A percentile compares a stretch with the other conserved stretches of the same genome.
These are phyloP conservation scores for Wickerhamiella azymoides DNA, from an alignment of 805 yeast species.

Conservation along the genomic window DNA sequence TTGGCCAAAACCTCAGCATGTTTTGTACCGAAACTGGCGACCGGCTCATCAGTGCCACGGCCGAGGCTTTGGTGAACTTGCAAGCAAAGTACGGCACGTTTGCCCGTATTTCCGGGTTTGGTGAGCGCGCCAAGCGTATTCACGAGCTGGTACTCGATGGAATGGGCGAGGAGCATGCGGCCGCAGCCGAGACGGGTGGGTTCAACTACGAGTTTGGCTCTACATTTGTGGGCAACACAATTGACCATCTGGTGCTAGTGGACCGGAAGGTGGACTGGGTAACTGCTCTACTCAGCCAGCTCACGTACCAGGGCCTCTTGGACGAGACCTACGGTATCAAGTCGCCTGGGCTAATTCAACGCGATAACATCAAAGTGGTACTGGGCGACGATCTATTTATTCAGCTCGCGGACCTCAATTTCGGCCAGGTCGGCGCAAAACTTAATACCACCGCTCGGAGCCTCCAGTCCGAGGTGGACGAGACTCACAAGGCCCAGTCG, in stretches of 20 bases:
- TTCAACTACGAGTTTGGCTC: slow-evolving; percentile 22
- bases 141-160: slow-evolving; percentile 28
- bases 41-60: slow-evolving; percentile 34
- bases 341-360: slow-evolving; percentile 23
- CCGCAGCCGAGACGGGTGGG: slow-evolving; percentile 14
- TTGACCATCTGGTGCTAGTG: slow-evolving; percentile 54
- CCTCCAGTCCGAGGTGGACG: slow-evolving; percentile 55
- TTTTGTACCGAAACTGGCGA: slow-evolving; percentile 30
- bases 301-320: slow-evolving; percentile 69
- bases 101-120: slow-evolving; percentile 47
- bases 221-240: slow-evolving; percentile 21
- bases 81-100: slow-evolving; percentile 31
- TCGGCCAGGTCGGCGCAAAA: slow-evolving; percentile 62
- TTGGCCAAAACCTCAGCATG: slow-evolving; percentile 24
- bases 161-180: slow-evolving; percentile 23
- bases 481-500: slow-evolving; percentile 40
- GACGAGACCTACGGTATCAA: slow-evolving; percentile 51
- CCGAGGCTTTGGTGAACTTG: slow-evolving; percentile 36
- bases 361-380: slow-evolving; percentile 6
- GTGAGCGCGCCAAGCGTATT: slow-evolving; percentile 39
- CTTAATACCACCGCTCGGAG: slow-evolving; percentile 58
- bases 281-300: slow-evolving; percentile 58
- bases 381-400: slow-evolving; percentile 15
- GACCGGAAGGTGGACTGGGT: slow-evolving; percentile 67
- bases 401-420: slow-evolving; percentile 50